Evolutionary conservation across 148 eudicot species (phyloP), one percentile per base, ranked within the genome.

Genomic region (Simmondsia chinensis): DNA sequence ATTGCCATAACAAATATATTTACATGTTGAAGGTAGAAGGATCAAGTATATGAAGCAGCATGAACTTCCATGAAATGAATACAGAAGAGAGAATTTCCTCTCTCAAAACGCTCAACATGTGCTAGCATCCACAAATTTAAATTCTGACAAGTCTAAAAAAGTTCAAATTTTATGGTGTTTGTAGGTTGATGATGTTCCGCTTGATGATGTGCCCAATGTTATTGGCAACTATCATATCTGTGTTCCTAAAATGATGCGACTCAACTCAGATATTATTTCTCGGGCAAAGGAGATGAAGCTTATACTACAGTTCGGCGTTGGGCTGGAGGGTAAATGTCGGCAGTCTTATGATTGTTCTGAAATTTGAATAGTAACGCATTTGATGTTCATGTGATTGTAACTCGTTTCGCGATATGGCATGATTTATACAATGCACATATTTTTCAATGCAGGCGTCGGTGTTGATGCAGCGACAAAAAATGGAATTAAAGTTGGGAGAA

Each of bases 251-350:
- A 79, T 19, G 60, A 64, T 68, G 82, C 50, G 56, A 28, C 9
- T 91, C 18, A 70, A 63, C 42, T 71, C 85, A 2, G 75, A 71
- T 69, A 4, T 82, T 51, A 72, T 91, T 29, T 73, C 94, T 41
- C 72, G 47, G 50, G 97, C 97, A 20, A 74, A 70, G 31, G 44
- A 64, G 43, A 63, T 85, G 97, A 85, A 82, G 76, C 84, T 91
- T 44, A 74, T 91, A 60, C 38, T 91, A 85, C 97, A 91, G 66
- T 85, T 46, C 60, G 97, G 97, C 50, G 97, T 91, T 54, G 97
- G 97, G 29, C 48, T 85, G 47, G 97, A 91, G 64, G 97, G 97
- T 76, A 57, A 59, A 47, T 34, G 18, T 50, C 29, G n/a, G n/a
- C n/a, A n/a, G n/a, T n/a, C n/a, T n/a, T n/a, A n/a, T n/a, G n/a